Conservation (phyloP, 1,284 basidiomycete genomes). For the Sporisorium exsertum region DNA sequence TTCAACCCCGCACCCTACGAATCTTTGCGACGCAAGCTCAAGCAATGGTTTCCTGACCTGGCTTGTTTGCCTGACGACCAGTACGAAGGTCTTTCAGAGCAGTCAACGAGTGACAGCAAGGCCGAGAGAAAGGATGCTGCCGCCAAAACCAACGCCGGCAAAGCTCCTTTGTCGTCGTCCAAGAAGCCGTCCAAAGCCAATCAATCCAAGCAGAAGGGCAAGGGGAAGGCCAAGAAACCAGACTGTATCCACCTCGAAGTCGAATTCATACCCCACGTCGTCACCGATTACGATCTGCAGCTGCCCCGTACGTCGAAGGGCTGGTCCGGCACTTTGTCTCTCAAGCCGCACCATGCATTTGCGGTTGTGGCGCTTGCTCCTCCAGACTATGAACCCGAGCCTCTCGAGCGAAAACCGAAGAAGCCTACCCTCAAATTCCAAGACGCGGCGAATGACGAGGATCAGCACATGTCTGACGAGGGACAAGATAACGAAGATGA, state of each 20-base stretch:
- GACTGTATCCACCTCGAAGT: slow-evolving; percentile 39
- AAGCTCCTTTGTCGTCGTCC: not conserved
- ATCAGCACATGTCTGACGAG: not conserved
- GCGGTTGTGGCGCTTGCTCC: slow-evolving; percentile 36
- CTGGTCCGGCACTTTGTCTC: not conserved
- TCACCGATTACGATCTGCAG: slow-evolving; percentile 1
- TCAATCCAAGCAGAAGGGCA: slow-evolving; percentile 19
- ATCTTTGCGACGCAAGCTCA: slow-evolving; percentile 7
- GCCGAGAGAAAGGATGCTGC: not conserved
- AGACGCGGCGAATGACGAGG: not conserved
- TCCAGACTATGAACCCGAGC: slow-evolving; percentile 9
- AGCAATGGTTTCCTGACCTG: slow-evolving; percentile 26
- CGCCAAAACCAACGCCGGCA: not conserved
- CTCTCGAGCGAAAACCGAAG: not conserved
- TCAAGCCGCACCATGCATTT: slow-evolving; percentile 15
- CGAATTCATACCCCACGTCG: slow-evolving; percentile 26
- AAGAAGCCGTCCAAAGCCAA: not conserved
- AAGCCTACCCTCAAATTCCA: not conserved
- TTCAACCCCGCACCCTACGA: slow-evolving; percentile 36
- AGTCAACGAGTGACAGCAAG: not conserved
- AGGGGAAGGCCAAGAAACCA: slow-evolving; percentile 9
- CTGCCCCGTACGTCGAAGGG: slow-evolving; percentile 9
- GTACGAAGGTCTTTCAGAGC: not conserved
- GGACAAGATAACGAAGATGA: slow-evolving; percentile 9
- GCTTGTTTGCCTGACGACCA: not conserved